A percentile compares a stretch with the other conserved stretches of the same genome.
Conservation (phyloP, 2,329 filamentous ascomycete species). For the Xylariaceae sp. region DNA sequence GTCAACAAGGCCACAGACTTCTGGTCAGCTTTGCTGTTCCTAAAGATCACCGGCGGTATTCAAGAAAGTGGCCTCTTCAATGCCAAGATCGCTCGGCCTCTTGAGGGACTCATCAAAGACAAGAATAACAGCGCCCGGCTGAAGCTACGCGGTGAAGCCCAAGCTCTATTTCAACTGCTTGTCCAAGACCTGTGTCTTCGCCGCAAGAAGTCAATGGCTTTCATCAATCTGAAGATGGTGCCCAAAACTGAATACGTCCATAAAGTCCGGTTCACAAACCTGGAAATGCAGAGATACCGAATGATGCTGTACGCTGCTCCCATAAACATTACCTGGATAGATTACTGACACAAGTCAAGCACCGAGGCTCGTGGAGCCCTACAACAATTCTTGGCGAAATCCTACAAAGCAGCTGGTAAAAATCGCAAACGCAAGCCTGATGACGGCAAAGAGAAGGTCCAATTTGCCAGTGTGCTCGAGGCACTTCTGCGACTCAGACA, state of each 20-base stretch:
- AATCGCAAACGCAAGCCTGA: conserved; percentile 35
- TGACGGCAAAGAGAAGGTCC: conserved; percentile 41
- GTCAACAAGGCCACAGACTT: conserved; percentile 80
- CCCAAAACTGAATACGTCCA: conserved; percentile 76
- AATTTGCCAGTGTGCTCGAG: conserved; percentile 75
- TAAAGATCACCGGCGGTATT: conserved; percentile 72
- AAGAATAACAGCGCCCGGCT: conserved; percentile 36
- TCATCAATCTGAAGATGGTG: conserved; percentile 78
- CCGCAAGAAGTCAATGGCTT: conserved; percentile 83
- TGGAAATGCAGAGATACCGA: conserved; percentile 77
- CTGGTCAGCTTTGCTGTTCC: conserved; percentile 75
- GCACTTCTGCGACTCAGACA: conserved; percentile 80
- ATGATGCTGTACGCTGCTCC: conserved; percentile 57
- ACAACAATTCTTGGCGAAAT: conserved; percentile 47
- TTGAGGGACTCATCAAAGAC: conserved; percentile 35
- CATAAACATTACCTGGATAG: conserved; percentile 1
- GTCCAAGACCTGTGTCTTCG: conserved; percentile 80
- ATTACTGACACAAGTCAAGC: conserved; percentile 38
- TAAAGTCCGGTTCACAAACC: conserved; percentile 66
- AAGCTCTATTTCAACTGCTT: conserved; percentile 67
- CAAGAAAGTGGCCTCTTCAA: conserved; percentile 74
- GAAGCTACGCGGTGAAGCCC: conserved; percentile 47
- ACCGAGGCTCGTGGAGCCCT: conserved; percentile 73
- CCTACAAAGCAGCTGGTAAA: conserved; percentile 24
- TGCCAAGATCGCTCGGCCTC: conserved; percentile 64